A percentile compares a stretch with the other conserved stretches of the same genome.
Conservation (phyloP, 1,284 basidiomycete genomes). For the Leccinum fallax region DNA sequence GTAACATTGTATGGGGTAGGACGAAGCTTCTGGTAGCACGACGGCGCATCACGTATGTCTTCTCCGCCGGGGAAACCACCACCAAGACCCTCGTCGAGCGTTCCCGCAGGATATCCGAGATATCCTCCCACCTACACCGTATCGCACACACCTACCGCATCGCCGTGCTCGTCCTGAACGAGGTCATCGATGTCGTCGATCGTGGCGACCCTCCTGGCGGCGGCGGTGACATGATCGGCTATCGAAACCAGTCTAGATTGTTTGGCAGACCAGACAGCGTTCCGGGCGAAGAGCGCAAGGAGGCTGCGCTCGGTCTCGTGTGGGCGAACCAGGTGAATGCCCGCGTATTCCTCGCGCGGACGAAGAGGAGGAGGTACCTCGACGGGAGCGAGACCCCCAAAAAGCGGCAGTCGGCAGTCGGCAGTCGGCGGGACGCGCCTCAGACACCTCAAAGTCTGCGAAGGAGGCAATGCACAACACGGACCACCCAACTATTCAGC, state of each 20-base stretch:
- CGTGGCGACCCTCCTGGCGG: conserved; percentile 26
- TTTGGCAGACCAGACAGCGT: conserved; percentile 68
- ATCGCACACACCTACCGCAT: conserved; percentile 65
- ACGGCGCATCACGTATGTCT: no score
- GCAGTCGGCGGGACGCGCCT: no score
- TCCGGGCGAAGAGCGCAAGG: conserved; percentile 63
- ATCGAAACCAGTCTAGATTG: conserved; percentile 75
- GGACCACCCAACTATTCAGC: no score
- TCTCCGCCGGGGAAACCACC: conserved; percentile 51
- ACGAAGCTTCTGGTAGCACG: no score
- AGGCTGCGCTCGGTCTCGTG: conserved; percentile 82
- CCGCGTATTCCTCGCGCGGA: conserved; percentile 81
- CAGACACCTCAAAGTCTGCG: no score
- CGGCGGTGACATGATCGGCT: conserved; percentile 36
- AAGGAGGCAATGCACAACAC: no score
- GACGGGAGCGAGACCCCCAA: conserved; percentile 33
- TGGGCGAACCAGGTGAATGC: conserved; percentile 92
- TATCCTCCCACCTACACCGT: conserved; percentile 67
- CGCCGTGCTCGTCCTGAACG: conserved; percentile 84
- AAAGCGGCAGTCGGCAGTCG: conserved; percentile 16
- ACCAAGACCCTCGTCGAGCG: conserved; percentile 66
- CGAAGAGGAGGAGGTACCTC: conserved; percentile 64
- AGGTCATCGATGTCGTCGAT: conserved; percentile 78
- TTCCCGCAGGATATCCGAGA: conserved; percentile 65
- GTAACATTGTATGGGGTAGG: no score